Base-by-base conservation (phyloP, 805 yeast genomes). In the Monosporozyma yasuniensis region DNA sequence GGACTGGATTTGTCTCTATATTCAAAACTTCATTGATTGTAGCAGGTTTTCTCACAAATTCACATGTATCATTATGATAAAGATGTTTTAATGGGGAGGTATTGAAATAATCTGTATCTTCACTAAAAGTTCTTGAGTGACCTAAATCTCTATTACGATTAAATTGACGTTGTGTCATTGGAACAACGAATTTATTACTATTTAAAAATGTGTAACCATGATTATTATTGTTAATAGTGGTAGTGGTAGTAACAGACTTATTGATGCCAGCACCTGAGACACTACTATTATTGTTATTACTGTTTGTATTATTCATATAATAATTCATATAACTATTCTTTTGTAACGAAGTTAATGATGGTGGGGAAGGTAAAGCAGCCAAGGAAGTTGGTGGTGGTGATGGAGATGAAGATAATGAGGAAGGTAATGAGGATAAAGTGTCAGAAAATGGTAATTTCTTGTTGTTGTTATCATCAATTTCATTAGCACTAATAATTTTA, bases 71-170 rank as follows among this genome's bases (percentile, higher is more conserved):
- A 46, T 61, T 56, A 46, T 61, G 64, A 50, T 57, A 64, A n/a
- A 61, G 47, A 50, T 66, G 64, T 42, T 63, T 66, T 47, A 66
- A 52, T 8, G 70, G 70, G 9, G 68, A 64, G 1, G 63, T 56
- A 44, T 66, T 64, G 47, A 54, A 66, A 50, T 63, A 66, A 47
- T 66, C 68, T 1, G 68, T 66, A 42, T 63, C 56, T n/a, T 63
- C 63, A 41, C 60, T 59, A 38, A 66, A 66, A 28, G 56, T 60
- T 47, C 70, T 57, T n/a, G 61, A 54, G n/a, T 45, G 50, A 25
- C 42, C 34, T 2, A 47, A 18, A 27, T 4, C 25, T 18, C 30
- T 34, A 38, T 23, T 18, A 5, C 34, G 38, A 19, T 27, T 32
- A 14, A 27, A 38, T 44, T 22, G 25, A 3, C 37, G 32, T 30